Base-by-base conservation (phyloP, 768 basidiomycete genomes). In the Mycena chlorophos region DNA sequence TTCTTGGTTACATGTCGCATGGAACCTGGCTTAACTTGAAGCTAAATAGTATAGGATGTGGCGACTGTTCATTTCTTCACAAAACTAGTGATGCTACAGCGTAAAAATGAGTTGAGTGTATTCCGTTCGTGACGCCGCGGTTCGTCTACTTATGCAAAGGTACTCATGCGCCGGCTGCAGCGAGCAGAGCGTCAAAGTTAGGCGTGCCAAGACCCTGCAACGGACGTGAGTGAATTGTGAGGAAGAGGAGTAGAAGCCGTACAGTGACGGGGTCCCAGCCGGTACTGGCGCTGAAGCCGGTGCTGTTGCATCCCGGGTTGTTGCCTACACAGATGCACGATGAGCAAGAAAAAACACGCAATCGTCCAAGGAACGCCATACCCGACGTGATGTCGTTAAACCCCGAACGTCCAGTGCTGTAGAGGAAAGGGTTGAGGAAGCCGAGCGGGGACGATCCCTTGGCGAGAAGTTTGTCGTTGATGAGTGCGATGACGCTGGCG, bases 211-310 rank as follows among this genome's bases (percentile, higher is more conserved):
- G 52, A 26, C 56, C 56, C 55, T 56, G 37, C 8, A 22, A 23
- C 29, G 23, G 28, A 10, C 22, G 20, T 5, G 13, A 28, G 20
- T 54, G 16, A 53, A 31, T 31, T 2, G 5, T 19, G 23, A 12
- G 26, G 31, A 5, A 48, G 2, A 16, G 12, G 3, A 22, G 4
- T 14, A 30, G 29, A 40, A 22, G 27, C 29, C 45, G 4, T 13
- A 42, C 54, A 25, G 55, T 56, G 45, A 59, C 54, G 0, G 58
- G 53, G 45, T 59, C 58, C 58, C 58, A 59, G 1, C 58, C 58
- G 1, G 49, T 19, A 2, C 14, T 25, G 2, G 50, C 54, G 3
- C 54, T 8, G 42, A 57, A 61, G 30, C 59, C 55, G 19, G 40
- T 45, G 16, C 51, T 47, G 17, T 39, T 39, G 17, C 55, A 56